Base-by-base conservation (phyloP, 139 green algal species). In the Trebouxia sp. region DNA sequence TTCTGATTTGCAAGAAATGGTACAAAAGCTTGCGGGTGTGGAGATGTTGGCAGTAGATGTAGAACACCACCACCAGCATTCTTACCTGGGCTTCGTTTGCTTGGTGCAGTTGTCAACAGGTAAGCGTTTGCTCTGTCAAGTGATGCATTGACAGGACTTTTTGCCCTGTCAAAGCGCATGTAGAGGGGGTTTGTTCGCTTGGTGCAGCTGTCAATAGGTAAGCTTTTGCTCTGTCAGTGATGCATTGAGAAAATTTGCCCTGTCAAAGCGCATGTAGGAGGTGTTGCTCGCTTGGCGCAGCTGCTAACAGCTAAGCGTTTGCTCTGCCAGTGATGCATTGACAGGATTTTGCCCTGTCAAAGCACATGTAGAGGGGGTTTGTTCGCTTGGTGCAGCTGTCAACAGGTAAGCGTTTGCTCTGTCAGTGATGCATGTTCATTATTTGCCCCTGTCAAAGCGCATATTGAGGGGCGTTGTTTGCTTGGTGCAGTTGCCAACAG, bases 241-340 rank as follows among this genome's bases (percentile, higher is more conserved):
- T n/a, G n/a, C n/a, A n/a, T n/a, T n/a, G n/a, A n/a, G n/a, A n/a
- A n/a, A n/a, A n/a, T n/a, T n/a, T n/a, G n/a, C n/a, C n/a, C n/a
- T n/a, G n/a, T n/a, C n/a, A n/a, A n/a, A n/a, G n/a, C n/a, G n/a
- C n/a, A n/a, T n/a, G n/a, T n/a, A n/a, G n/a, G n/a, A n/a, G 92
- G 92, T 42, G n/a, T 93, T 5, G 84, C 87, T 1, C 96, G 92
- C 86, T 82, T 96, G 42, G 45, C 96, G 42, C 92, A 97, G 85
- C 72, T 97, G n/a, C 88, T 85, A 15, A 91, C 86, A 81, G 86
- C 85, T 83, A 47, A 32, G 15, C 35, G 66, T 24, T 4, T 53
- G 38, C 51, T 28, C 10, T 43, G 24, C 4, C 50, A 38, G 55
- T 47, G 6, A 58, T 77, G 53, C 17, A 48, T 2, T 55, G 24